Conservation (phyloP, 257 asterid genomes). For the Solanum etuberosum region DNA sequence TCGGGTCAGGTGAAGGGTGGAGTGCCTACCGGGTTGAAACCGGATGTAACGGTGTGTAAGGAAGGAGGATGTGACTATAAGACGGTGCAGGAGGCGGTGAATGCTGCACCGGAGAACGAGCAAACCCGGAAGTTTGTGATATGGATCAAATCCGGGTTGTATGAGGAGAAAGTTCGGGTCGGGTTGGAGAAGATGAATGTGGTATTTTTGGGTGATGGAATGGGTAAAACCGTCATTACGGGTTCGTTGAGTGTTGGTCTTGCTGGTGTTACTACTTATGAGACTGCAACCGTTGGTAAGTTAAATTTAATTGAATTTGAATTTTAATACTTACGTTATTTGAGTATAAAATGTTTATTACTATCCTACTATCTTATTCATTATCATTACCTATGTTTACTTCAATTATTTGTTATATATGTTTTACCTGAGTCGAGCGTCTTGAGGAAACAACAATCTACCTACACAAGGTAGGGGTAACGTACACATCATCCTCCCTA, state of each 20-base stretch:
- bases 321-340: background rate
- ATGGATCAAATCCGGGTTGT: slow-evolving; percentile 40
- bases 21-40: slow-evolving; percentile 23
- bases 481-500: background rate
- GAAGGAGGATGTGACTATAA: slow-evolving; percentile 20
- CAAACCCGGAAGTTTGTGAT: slow-evolving; percentile 38
- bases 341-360: background rate
- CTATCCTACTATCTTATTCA: background rate
- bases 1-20: slow-evolving; percentile 4
- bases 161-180: slow-evolving; percentile 57
- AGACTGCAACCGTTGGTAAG: slow-evolving; percentile 61
- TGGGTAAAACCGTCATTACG: slow-evolving; percentile 60
- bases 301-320: background rate
- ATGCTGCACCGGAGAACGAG: slow-evolving; percentile 30
- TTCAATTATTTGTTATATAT: background rate
- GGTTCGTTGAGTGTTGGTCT: slow-evolving; percentile 46
- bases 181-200: slow-evolving; percentile 50
- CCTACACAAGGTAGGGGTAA: background rate
- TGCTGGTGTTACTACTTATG: slow-evolving; percentile 35
- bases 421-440: background rate
- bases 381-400: background rate
- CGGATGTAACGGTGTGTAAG: slow-evolving; percentile 43
- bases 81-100: slow-evolving; percentile 54
- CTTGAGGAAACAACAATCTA: background rate
- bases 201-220: slow-evolving; percentile 60